phyloP scores from a whole-genome alignment of 164 flowering plant genomes.

The Nymphaea colorata region DNA sequence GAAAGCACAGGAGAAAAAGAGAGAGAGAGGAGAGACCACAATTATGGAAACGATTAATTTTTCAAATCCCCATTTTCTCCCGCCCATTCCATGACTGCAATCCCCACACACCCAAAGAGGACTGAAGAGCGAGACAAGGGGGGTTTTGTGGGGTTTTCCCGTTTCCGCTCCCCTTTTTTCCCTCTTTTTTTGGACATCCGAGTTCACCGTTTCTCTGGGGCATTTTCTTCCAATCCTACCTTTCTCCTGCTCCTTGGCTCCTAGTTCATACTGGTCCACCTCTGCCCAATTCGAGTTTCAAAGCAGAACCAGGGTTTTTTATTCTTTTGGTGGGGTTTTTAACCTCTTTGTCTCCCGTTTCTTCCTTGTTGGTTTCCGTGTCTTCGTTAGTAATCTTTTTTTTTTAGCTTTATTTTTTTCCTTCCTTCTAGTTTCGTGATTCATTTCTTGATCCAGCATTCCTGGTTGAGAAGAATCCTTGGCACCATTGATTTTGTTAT shows the following conservation, averaged over 20 bases:
- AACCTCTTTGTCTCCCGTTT: not conserved
- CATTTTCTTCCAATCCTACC: not conserved
- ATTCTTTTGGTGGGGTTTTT: not conserved
- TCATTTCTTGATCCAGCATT: not conserved
- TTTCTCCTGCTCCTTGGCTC: constrained; percentile 1
- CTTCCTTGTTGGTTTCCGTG: not conserved
- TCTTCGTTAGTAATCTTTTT: not conserved
- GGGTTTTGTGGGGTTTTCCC: not conserved
- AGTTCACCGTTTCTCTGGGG: not conserved
- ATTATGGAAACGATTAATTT: not conserved
- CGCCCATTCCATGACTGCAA: not conserved
- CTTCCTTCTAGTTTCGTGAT: not conserved
- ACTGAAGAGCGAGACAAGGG: not conserved
- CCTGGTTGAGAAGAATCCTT: not conserved
- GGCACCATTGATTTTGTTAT: not conserved
- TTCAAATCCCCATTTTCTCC: not conserved
- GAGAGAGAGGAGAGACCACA: not conserved
- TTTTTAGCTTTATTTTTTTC: not conserved
- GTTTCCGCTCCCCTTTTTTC: no score
- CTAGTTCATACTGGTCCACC: constrained; percentile 9
- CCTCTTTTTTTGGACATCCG: not conserved
- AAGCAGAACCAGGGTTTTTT: not conserved
- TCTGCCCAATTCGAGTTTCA: not conserved
- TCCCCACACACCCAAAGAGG: not conserved
- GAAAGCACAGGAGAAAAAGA: no score